Evolutionary conservation across 148 eudicot genomes (phyloP).

Genomic region (Nyssa sinensis): DNA sequence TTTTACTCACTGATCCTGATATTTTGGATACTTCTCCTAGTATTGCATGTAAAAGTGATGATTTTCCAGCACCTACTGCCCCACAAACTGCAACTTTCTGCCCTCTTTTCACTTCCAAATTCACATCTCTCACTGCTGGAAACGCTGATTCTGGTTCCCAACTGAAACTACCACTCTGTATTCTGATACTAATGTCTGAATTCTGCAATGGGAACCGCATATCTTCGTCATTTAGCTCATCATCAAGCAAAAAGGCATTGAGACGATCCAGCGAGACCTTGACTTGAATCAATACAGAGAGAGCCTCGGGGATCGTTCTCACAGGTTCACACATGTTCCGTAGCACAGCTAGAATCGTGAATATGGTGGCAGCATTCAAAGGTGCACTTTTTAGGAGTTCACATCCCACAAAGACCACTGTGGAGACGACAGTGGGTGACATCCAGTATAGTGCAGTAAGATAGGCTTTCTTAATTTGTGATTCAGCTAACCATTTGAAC

Average conservation of each 20-base stretch:
- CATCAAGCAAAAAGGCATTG: slow-evolving; percentile 36
- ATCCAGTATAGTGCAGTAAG: slow-evolving; percentile 56
- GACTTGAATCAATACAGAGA: slow-evolving; percentile 40
- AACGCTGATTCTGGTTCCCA: slow-evolving; percentile 43
- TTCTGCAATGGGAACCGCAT: neutral
- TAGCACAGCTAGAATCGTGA: slow-evolving; percentile 42
- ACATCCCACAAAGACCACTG: slow-evolving; percentile 53
- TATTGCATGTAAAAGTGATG: slow-evolving; percentile 54
- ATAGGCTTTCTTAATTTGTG: slow-evolving; percentile 29
- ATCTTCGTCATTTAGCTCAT: slow-evolving; percentile 36
- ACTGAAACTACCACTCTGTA: slow-evolving; percentile 37
- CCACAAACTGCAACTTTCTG: slow-evolving; percentile 63
- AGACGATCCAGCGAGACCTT: slow-evolving; percentile 48
- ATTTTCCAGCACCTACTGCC: slow-evolving; percentile 69
- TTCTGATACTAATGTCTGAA: slow-evolving; percentile 13
- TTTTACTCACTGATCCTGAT: slow-evolving; percentile 48
- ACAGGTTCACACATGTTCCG: slow-evolving; percentile 53
- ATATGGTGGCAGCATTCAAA: slow-evolving; percentile 48
- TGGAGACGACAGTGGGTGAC: slow-evolving; percentile 57
- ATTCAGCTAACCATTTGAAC: slow-evolving; percentile 43
- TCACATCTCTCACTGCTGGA: slow-evolving; percentile 35
- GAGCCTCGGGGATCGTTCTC: slow-evolving; percentile 42
- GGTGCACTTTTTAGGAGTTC: slow-evolving; percentile 38
- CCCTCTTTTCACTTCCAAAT: slow-evolving; percentile 29
- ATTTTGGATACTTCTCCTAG: slow-evolving; percentile 55